Base-by-base conservation (phyloP, 2,329 filamentous ascomycete genomes). In the Chrysosporium keratinophilum region DNA sequence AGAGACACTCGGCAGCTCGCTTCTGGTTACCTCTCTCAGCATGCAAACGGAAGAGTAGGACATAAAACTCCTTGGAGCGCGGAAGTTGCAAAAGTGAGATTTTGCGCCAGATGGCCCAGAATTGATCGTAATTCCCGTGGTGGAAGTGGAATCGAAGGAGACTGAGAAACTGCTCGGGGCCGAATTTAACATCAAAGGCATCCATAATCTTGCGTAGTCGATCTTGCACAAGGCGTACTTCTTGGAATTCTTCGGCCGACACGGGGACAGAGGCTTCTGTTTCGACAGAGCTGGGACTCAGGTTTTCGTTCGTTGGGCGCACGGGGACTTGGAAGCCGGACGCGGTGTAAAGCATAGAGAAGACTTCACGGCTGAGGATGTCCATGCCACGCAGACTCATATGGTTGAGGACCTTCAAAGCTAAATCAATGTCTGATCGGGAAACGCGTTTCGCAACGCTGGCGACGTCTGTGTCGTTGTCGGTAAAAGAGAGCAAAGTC, bases 41-140 rank as follows among this genome's bases (percentile, higher is more conserved):
- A 51, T 82, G 72, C 28, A 71, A 63, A 12, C 65, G 59, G 62
- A 80, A 84, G 23, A 82, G 68, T 34, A 76, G 68, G 2, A 69
- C 65, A 62, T 87, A 87, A 58, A 84, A 71, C 14, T 64, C 63
- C n/a, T 70, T 62, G 0, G 77, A 75, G 17, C 83, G 78, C 1
- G 71, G 60, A 7, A 66, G 63, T 39, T 74, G 67, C 59, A 76
- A 75, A 40, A 76, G 71, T 12, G 81, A 68, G 3, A 79, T 74
- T 54, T 75, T 72, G 52, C 76, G 75, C 74, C 83, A 87, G 9
- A 75, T 63, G 17, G 79, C 72, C 81, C 80, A 85, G 61, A 86
- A 80, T 5, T 71, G 69, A 14, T 74, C 64, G 74, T 80, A 83
- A 58, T 81, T 69, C 15, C 64, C 61, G 55, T 72, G 71, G 17